These are phyloP conservation scores for Gonium pectorale DNA, from an alignment of 139 green algal genomes.

Conservation along the genomic window DNA sequence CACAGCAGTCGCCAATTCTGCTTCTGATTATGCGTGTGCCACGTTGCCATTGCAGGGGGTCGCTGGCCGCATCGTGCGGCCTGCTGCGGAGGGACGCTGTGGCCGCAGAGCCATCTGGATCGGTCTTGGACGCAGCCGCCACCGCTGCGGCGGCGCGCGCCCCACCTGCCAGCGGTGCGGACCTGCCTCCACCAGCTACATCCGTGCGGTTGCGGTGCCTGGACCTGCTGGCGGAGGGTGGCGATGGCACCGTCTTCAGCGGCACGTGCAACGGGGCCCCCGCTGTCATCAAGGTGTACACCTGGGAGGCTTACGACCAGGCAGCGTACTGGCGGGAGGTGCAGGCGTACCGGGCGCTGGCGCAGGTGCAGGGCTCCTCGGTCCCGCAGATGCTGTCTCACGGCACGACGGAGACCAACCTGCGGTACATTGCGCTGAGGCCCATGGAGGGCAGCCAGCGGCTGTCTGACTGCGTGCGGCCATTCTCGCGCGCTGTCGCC, in stretches of 20 bases:
- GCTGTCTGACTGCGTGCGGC: not conserved
- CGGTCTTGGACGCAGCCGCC: too few species aligned
- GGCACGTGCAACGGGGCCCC: not conserved
- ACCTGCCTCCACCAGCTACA: not conserved
- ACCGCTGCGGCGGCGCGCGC: too few species aligned
- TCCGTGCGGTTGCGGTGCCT: not conserved
- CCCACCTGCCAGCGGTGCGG: too few species aligned
- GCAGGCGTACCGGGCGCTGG: not conserved
- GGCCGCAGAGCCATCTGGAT: not conserved
- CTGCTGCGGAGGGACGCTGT: not conserved
- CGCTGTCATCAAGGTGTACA: conserved; percentile 9
- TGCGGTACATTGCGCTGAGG: not conserved
- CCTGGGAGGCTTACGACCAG: not conserved
- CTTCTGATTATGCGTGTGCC: not conserved
- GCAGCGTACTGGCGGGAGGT: not conserved
- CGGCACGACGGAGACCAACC: not conserved
- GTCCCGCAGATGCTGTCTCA: not conserved
- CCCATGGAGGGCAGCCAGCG: not conserved
- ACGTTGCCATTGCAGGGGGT: not conserved
- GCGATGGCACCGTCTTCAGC: not conserved
- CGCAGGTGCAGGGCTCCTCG: not conserved
- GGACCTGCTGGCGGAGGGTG: not conserved
- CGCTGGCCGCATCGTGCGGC: not conserved
- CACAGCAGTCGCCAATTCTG: too few species aligned
- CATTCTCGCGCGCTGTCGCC: not conserved